Percentiles rank a stretch among this genome's conserved stretches.
Evolutionary conservation across 1,284 basidiomycete species (phyloP).

Genomic region (Fomitopsis pinicola): DNA sequence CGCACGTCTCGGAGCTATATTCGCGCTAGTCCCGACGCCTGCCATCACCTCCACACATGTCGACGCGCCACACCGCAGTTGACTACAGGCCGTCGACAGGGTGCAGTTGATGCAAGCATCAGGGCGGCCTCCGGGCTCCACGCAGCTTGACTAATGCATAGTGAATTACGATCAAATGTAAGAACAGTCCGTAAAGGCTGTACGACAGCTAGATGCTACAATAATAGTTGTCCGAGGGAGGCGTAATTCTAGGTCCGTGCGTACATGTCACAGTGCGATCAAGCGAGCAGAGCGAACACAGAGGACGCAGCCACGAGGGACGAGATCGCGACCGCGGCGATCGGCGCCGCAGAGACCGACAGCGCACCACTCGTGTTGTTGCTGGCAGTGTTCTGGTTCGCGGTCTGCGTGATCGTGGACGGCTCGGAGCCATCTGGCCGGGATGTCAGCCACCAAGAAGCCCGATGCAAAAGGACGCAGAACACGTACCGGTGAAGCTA

Average conservation of each 20-base stretch:
- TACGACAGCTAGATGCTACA: not conserved
- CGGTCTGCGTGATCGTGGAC: conserved; percentile 32
- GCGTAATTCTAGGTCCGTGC: not conserved
- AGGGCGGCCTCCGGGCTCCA: not conserved
- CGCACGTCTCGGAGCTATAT: not conserved
- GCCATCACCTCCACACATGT: too few relatives aligned
- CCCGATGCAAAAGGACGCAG: not conserved
- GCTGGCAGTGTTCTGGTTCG: conserved; percentile 24
- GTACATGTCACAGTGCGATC: not conserved
- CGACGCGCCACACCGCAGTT: too few relatives aligned
- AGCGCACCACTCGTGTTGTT: conserved; percentile 24
- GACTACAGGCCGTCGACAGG: too few relatives aligned
- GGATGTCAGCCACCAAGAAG: conserved; percentile 9
- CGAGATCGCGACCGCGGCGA: conserved; percentile 20
- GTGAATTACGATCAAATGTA: not conserved
- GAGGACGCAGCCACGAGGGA: conserved; percentile 28
- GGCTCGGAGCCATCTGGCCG: conserved; percentile 36
- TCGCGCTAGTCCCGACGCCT: too few relatives aligned
- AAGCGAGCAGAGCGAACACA: conserved; percentile 33
- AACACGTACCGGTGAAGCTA: conserved; percentile 42
- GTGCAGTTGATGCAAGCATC: too few relatives aligned
- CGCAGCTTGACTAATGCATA: not conserved
- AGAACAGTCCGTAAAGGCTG: not conserved
- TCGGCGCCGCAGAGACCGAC: conserved; percentile 16
- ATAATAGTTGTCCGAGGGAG: not conserved